A percentile compares a stretch with the other conserved stretches of the same genome.
These are phyloP conservation scores for Lizonia empirigonia DNA, from an alignment of 2,329 filamentous ascomycete genomes.

Conservation along the genomic window DNA sequence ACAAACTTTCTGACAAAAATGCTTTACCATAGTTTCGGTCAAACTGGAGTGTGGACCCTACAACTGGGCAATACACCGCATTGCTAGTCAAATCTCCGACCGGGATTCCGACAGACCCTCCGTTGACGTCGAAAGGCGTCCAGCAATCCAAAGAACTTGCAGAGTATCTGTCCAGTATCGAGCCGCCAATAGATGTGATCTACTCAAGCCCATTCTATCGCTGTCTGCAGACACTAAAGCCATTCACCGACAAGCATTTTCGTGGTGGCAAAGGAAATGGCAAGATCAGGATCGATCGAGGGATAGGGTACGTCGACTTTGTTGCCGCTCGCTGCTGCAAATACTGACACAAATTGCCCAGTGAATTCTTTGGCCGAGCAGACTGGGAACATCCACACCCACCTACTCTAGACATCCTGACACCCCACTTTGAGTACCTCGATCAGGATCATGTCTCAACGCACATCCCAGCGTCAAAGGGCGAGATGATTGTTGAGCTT, in stretches of 20 bases:
- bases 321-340: slow-evolving; percentile 49
- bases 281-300: slow-evolving; percentile 59
- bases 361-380: slow-evolving; percentile 91
- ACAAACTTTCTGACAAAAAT: slow-evolving; percentile 27
- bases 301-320: slow-evolving; percentile 53
- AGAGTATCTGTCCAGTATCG: slow-evolving; percentile 63
- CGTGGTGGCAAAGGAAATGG: slow-evolving; percentile 39
- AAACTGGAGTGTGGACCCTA: slow-evolving; percentile 83
- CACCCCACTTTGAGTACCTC: slow-evolving; percentile 68
- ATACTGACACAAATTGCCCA: slow-evolving; percentile 50
- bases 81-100: slow-evolving; percentile 73
- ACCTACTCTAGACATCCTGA: slow-evolving; percentile 66
- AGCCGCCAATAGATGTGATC: slow-evolving; percentile 73
- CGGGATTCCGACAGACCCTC: slow-evolving; percentile 84
- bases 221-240: slow-evolving; percentile 49
- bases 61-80: slow-evolving; percentile 77
- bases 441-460: slow-evolving; percentile 64
- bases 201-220: slow-evolving; percentile 63
- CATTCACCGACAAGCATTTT: slow-evolving; percentile 45
- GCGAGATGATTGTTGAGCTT: slow-evolving; percentile 79
- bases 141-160: slow-evolving; percentile 80
- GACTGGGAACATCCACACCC: slow-evolving; percentile 85
- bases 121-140: slow-evolving; percentile 84
- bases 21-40: slow-evolving; percentile 70
- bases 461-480: slow-evolving; percentile 72